Evolutionary conservation across 140 eudicot species (phyloP).

Genomic region (Stevia rebaudiana): DNA sequence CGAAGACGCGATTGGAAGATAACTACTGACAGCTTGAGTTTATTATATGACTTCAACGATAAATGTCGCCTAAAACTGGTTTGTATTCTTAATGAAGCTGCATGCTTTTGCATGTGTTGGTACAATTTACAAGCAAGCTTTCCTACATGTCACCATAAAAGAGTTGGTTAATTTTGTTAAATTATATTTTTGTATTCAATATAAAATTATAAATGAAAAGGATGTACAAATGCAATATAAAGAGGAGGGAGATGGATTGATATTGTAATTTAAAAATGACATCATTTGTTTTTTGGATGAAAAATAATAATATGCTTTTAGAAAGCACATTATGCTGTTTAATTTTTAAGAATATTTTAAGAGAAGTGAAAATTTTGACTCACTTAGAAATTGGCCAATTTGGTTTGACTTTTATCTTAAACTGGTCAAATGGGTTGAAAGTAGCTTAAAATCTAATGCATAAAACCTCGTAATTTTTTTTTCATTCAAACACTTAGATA

Average conservation of each 20-base stretch:
- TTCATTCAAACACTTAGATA: too few species aligned
- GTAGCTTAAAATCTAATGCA: not conserved
- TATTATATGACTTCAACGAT: slow-evolving; percentile 41
- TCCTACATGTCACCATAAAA: slow-evolving; percentile 39
- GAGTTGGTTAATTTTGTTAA: slow-evolving; percentile 8
- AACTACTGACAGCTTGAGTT: slow-evolving; percentile 44
- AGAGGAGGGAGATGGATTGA: too few species aligned
- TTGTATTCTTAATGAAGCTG: slow-evolving; percentile 65
- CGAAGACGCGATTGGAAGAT: slow-evolving; percentile 65
- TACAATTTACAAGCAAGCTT: slow-evolving; percentile 53
- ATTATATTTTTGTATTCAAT: slow-evolving; percentile 14
- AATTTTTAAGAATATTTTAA: not conserved
- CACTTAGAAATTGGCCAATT: not conserved
- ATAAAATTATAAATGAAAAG: slow-evolving; percentile 8
- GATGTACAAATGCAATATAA: slow-evolving; percentile 2
- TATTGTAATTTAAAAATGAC: too few species aligned
- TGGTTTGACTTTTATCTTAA: not conserved
- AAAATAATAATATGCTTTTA: not conserved
- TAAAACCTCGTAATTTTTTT: not conserved
- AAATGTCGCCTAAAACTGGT: slow-evolving; percentile 46
- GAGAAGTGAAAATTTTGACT: not conserved
- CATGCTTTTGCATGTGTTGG: slow-evolving; percentile 41
- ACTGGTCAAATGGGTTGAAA: not conserved
- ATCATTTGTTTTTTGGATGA: not conserved
- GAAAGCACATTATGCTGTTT: not conserved